Evolutionary conservation across 2,329 filamentous ascomycete genomes (phyloP), one percentile per base, ranked within the genome.

Genomic region (Anthostomella pinea): DNA sequence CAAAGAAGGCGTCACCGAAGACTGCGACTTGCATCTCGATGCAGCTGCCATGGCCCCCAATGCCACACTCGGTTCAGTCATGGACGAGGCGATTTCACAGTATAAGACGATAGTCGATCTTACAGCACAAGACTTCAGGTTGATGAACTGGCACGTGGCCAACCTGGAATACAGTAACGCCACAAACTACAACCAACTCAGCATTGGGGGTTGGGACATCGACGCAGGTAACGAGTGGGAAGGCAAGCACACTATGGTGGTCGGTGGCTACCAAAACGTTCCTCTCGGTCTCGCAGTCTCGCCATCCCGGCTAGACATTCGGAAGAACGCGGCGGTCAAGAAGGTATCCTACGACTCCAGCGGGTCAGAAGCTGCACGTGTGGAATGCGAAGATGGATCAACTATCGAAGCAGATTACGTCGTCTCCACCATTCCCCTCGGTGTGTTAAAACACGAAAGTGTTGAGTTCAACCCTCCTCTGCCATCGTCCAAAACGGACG

Each of bases 101-200:
- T 98, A 95, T 59, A 83, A 86, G 54, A 72, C 77, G 20, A 76
- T 98, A 31, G 75, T 97, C 18, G 83, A 95, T 40, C 67, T 98
- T 34, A 87, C 81, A 10, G 78, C 90, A 1, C 86, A 88, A 57
- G 93, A 98, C 55, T 83, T 95, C 63, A 80, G 93, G 29, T 71
- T 98, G 11, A 75, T 97, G 55, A 98, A 96, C 57, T 98, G 93
- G 93, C 94, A 98, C 63, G 85, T 96, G 60, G 94, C 94, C 48
- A 98, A 98, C 57, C 74, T 98, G 10, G 93, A 98, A 63, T 98
- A 98, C 58, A 94, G 91, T 45, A 98, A 97, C 60, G 93, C 93
- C 2, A 87, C 83, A 2, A 94, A 89, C 48, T 81, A 95, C 36
- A 83, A 85, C 48, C 84, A 85, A 45, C 76, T 98, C 13, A 97